Percentiles rank a stretch among this genome's conserved stretches.
These are phyloP conservation scores for Neltuma alba DNA, from an alignment of 306 rosid genomes.

Conservation along the genomic window DNA sequence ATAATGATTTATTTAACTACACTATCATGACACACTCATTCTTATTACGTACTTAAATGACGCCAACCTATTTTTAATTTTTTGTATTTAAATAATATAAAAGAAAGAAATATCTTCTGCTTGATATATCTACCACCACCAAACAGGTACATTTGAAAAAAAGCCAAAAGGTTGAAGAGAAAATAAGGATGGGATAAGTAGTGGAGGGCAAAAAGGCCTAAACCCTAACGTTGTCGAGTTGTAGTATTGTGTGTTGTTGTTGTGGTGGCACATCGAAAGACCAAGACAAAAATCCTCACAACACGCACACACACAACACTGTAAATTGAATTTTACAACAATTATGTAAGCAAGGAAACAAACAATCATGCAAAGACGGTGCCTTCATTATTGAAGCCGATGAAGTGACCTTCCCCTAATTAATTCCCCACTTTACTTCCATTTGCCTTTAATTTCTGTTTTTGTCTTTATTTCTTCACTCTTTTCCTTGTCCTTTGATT, in stretches of 20 bases:
- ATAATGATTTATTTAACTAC: too few relatives aligned
- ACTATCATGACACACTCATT: not conserved
- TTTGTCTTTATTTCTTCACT: not conserved
- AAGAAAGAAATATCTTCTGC: too few relatives aligned
- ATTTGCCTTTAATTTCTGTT: not conserved
- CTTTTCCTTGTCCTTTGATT: not conserved
- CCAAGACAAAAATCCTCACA: slow-evolving; percentile 2
- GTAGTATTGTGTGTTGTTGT: not conserved
- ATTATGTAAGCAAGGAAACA: not conserved
- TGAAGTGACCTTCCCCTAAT: not conserved
- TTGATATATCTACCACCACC: too few relatives aligned
- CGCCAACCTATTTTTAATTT: too few relatives aligned
- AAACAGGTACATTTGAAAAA: too few relatives aligned
- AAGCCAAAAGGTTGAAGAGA: too few relatives aligned
- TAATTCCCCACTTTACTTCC: not conserved
- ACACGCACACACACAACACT: not conserved
- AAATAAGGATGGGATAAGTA: not conserved
- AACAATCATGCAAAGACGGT: not conserved
- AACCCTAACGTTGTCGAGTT: not conserved
- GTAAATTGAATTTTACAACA: not conserved
- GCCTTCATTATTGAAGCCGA: not conserved
- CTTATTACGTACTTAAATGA: too few relatives aligned
- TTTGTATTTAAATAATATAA: too few relatives aligned
- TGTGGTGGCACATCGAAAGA: slow-evolving; percentile 11
- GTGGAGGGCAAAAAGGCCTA: not conserved